Percentiles rank a stretch among this genome's conserved stretches.
These are phyloP conservation scores for Nidularia pulvinata DNA, from an alignment of 768 basidiomycete species.

Conservation along the genomic window DNA sequence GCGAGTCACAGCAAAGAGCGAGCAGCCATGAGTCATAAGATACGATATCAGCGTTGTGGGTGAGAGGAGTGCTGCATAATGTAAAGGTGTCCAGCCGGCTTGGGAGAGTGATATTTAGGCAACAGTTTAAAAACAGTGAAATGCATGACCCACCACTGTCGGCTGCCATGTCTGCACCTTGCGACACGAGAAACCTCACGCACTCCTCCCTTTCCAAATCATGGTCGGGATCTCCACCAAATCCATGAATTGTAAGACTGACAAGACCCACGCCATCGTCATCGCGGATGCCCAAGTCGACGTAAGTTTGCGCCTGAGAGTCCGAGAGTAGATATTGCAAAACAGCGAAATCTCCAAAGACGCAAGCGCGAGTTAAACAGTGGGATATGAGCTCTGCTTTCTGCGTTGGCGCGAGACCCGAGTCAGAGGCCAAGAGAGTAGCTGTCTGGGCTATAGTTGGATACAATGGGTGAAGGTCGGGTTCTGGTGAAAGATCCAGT, in stretches of 20 bases:
- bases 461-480: slow-evolving; percentile 79
- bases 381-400: slow-evolving; percentile 72
- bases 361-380: slow-evolving; percentile 72
- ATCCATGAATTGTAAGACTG: slow-evolving; percentile 78
- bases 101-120: slow-evolving; percentile 2
- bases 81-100: slow-evolving; percentile 97
- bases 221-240: slow-evolving; percentile 78
- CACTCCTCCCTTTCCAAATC: slow-evolving; percentile 93
- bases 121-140: neutral
- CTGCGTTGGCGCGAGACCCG: slow-evolving; percentile 67
- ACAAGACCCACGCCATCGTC: slow-evolving; percentile 87
- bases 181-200: slow-evolving; percentile 74
- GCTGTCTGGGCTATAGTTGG: slow-evolving; percentile 66
- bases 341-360: slow-evolving; percentile 74
- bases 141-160: slow-evolving; percentile 58
- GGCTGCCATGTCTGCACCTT: slow-evolving; percentile 69
- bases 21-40: slow-evolving; percentile 91
- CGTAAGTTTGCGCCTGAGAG: slow-evolving; percentile 58
- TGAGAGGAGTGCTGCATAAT: slow-evolving; percentile 86
- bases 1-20: slow-evolving; percentile 73
- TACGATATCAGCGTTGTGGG: slow-evolving; percentile 92
- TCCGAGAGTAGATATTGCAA: slow-evolving; percentile 75
- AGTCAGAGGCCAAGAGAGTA: slow-evolving; percentile 62
- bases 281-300: slow-evolving; percentile 74
- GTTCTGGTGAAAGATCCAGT: slow-evolving; percentile 69